These are phyloP conservation scores for Leishmania guyanensis DNA, from an alignment of 208 protist species.

Conservation along the genomic window DNA sequence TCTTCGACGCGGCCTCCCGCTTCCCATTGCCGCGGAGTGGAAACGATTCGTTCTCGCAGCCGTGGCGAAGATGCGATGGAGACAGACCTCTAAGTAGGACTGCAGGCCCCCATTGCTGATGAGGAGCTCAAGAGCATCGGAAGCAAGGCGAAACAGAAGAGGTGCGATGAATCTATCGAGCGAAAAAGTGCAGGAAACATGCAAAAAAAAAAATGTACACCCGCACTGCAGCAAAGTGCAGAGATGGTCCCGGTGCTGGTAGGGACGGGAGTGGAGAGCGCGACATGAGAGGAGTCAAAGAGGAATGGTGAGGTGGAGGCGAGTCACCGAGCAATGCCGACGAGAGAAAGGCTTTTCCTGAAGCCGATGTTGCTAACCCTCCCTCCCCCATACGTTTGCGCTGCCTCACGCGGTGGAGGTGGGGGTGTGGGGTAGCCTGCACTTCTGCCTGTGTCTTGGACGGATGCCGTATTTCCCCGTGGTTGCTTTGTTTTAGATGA, in stretches of 20 bases:
- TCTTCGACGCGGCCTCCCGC: constrained; percentile 1
- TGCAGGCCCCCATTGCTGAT: too few species aligned
- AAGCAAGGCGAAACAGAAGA: too few species aligned
- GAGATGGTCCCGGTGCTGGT: background rate
- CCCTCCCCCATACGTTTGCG: background rate
- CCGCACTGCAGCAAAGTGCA: background rate
- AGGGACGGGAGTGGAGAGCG: background rate
- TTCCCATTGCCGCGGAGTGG: background rate
- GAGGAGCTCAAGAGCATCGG: too few species aligned
- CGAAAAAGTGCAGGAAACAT: too few species aligned
- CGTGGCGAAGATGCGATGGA: background rate
- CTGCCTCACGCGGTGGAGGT: background rate
- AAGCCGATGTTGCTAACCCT: background rate
- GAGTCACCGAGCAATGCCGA: background rate
- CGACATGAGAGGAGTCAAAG: background rate
- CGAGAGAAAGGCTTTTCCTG: background rate
- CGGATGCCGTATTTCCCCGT: background rate
- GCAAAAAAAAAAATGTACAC: too few species aligned
- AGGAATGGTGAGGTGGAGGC: background rate
- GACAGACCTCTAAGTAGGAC: too few species aligned
- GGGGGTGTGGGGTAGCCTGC: background rate
- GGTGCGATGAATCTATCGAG: too few species aligned
- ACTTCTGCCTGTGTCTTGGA: background rate
- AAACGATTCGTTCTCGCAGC: too few species aligned
- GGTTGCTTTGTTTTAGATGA: too few species aligned